Percentiles rank a stretch among this genome's conserved stretches.
Conservation (phyloP, 2,329 filamentous ascomycete species). For the Didymella pomorum region DNA sequence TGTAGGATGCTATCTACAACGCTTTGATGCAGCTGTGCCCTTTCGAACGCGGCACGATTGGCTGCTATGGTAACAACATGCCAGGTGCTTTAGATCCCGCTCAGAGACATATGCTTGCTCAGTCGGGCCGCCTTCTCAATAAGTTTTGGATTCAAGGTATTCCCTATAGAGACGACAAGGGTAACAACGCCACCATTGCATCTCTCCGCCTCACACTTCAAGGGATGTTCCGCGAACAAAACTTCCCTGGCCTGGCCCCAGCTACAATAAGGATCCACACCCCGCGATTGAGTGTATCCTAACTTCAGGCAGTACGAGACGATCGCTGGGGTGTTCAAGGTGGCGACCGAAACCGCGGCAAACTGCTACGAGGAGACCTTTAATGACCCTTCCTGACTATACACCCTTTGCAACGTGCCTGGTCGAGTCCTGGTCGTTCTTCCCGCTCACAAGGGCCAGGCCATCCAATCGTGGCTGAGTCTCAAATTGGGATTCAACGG, state of each 20-base stretch:
- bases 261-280: not conserved
- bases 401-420: constrained; percentile 19
- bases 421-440: constrained; percentile 10
- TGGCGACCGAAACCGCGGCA: not conserved
- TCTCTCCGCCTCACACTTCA: constrained; percentile 5
- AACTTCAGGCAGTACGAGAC: constrained; percentile 12
- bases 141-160: not conserved
- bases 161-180: constrained; percentile 1
- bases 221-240: constrained; percentile 5
- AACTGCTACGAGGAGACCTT: constrained; percentile 21
- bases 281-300: not conserved
- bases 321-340: constrained; percentile 9
- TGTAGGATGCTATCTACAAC: constrained; percentile 6
- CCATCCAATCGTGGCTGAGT: constrained; percentile 9
- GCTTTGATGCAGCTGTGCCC: constrained; percentile 7
- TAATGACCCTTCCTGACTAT: constrained; percentile 1
- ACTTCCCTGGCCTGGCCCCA: constrained; percentile 10
- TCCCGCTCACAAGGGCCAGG: not conserved
- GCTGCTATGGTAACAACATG: constrained; percentile 12
- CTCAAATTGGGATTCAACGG: constrained; percentile 16
- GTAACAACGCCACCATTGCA: constrained; percentile 4
- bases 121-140: not conserved
- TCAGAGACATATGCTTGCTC: too few species aligned
- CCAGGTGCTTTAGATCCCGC: not conserved
- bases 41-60: constrained; percentile 2